These are phyloP conservation scores for Candida suzukii DNA, from an alignment of 805 yeast species.

Conservation along the genomic window DNA sequence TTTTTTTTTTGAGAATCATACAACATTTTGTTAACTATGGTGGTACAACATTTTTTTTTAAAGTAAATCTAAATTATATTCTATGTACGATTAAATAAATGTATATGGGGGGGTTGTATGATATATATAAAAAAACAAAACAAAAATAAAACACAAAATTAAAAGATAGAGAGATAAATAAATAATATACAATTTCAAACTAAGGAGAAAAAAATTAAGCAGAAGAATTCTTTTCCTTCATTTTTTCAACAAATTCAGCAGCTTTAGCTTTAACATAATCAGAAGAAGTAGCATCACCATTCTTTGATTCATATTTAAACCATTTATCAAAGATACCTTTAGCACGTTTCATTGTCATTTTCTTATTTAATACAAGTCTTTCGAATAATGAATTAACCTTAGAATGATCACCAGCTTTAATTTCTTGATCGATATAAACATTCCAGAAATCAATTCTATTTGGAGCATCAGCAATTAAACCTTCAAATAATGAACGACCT, in stretches of 20 bases:
- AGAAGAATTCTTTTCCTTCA: conserved; percentile 9
- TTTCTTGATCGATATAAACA: conserved; percentile 90
- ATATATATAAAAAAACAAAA: too few species aligned
- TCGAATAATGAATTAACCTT: conserved; percentile 78
- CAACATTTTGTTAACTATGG: neutral
- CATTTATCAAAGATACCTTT: conserved; percentile 92
- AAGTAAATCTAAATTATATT: neutral
- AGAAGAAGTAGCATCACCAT: conserved; percentile 59
- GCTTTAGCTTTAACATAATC: conserved; percentile 91
- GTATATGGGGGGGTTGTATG: too few species aligned
- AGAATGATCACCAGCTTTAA: conserved; percentile 54
- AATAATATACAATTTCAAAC: neutral
- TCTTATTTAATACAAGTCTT: conserved; percentile 56
- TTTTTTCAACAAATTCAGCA: conserved; percentile 46
- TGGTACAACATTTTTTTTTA: neutral
- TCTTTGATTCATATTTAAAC: conserved; percentile 71
- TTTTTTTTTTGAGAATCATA: neutral
- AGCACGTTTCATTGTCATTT: conserved; percentile 81
- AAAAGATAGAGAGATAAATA: too few species aligned
- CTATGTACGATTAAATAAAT: neutral
- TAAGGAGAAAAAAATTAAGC: neutral
- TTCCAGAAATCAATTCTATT: conserved; percentile 93
- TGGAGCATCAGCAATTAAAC: conserved; percentile 81
- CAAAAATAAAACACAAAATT: too few species aligned
- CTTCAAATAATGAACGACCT: conserved; percentile 92